Evolutionary conservation across 2,329 filamentous ascomycete genomes (phyloP).

Genomic region (Pyrenophora tritici-repentis): DNA sequence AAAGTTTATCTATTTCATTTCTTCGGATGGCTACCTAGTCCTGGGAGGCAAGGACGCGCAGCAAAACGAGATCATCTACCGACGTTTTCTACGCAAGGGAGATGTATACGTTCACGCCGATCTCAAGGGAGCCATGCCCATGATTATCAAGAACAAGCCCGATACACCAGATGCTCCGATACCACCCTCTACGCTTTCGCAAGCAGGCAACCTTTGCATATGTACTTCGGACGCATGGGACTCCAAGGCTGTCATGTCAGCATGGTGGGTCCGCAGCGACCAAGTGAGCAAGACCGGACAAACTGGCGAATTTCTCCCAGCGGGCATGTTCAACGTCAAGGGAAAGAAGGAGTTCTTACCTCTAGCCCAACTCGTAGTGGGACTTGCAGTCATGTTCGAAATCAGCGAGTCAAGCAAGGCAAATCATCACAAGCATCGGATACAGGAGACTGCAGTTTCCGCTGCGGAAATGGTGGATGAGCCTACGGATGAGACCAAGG

Average conservation of each 20-base stretch:
- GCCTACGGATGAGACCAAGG: conserved; percentile 16
- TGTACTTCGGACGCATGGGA: conserved; percentile 93
- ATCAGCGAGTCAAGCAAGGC: conserved; percentile 86
- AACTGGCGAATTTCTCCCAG: conserved; percentile 77
- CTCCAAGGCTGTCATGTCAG: conserved; percentile 91
- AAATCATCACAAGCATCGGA: conserved; percentile 76
- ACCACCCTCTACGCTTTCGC: conserved; percentile 85
- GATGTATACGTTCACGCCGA: conserved; percentile 94
- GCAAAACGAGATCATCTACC: conserved; percentile 92
- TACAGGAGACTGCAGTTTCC: conserved; percentile 50
- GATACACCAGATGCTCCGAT: conserved; percentile 81
- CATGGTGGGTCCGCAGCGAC: conserved; percentile 91
- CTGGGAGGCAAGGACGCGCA: conserved; percentile 85
- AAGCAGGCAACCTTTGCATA: conserved; percentile 84
- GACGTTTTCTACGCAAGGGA: conserved; percentile 80
- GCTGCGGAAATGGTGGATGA: conserved; percentile 30
- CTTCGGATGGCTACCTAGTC: conserved; percentile 91
- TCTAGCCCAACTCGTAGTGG: conserved; percentile 83
- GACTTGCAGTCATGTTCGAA: conserved; percentile 84
- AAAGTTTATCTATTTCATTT: conserved; percentile 95
- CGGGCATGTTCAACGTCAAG: conserved; percentile 78
- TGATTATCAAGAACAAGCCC: conserved; percentile 88
- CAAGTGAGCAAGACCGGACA: conserved; percentile 87
- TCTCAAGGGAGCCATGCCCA: conserved; percentile 78
- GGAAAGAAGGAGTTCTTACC: conserved; percentile 92